Base-by-base conservation (phyloP, 179 eudicot species). In the Heliamphora pulchella region DNA sequence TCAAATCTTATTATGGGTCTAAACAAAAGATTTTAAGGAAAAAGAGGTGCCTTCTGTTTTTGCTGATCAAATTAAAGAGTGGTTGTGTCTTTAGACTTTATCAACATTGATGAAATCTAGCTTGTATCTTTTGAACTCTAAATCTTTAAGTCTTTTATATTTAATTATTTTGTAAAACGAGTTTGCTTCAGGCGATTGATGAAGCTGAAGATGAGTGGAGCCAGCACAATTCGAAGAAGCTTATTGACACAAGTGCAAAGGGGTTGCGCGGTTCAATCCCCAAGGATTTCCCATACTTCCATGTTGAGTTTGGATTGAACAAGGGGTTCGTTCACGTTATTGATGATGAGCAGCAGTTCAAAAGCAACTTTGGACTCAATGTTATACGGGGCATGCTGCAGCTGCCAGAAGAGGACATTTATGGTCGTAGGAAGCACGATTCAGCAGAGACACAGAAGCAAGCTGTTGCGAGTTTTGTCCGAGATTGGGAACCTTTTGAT, bases 141-240 rank as follows among this genome's bases (percentile, higher is more conserved):
- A 15, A 22, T 78, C 39, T 53, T 39, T 22, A 22, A 6, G 50
- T 8, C 53, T 50, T 54, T 51, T 39, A 15, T 53, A n/a, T 48
- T 47, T 53, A 7, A 17, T 10, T 55, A 8, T 83, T 73, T 62
- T 78, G 57, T 66, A 15, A 50, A 76, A 17, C 72, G n/a, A 47
- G 50, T 8, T 77, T 75, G 5, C 55, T 76, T 17, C 88, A 95
- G 98, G 99, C 99, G 65, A 96, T 96, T 80, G 99, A 96, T 76
- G 99, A 96, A 89, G 99, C 98, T 17, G 99, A 94, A 86, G 93
- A 89, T 6, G 99, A 96, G 78, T 94, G 99, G 99, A 96, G 99
- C 78, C 98, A 92, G 82, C 99, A 96, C 86, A 89, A 96, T 44
- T 92, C 99, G 0, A 96, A 96, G 83, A 92, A 89, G 82, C 86